These are phyloP conservation scores for Pichia nakasei DNA, from an alignment of 805 yeast species.

Conservation along the genomic window DNA sequence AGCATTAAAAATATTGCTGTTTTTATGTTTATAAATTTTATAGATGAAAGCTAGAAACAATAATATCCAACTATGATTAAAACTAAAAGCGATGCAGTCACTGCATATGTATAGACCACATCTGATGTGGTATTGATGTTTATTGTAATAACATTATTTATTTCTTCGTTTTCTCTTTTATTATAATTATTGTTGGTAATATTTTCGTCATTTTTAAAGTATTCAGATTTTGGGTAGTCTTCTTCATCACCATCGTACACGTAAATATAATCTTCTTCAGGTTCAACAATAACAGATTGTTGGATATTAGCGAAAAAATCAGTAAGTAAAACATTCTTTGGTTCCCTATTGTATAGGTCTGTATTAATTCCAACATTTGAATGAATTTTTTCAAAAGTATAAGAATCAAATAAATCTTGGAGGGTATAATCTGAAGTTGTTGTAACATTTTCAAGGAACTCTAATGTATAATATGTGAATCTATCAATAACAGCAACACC, in stretches of 20 bases:
- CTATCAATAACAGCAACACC: conserved; percentile 98
- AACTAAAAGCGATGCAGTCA: too few species aligned
- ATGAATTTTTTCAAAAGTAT: conserved; percentile 77
- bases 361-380: conserved; percentile 90
- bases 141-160: too few species aligned
- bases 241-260: conserved; percentile 32
- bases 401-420: conserved; percentile 76
- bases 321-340: conserved; percentile 65
- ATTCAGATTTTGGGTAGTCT: conserved; percentile 27
- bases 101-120: too few species aligned
- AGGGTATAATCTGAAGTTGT: conserved; percentile 67
- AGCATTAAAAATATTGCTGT: too few species aligned
- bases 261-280: conserved; percentile 5
- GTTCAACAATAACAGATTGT: conserved; percentile 45
- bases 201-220: not conserved
- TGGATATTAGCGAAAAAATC: conserved; percentile 95
- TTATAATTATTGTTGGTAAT: too few species aligned
- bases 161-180: too few species aligned
- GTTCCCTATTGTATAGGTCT: conserved; percentile 62
- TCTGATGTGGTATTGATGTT: too few species aligned
- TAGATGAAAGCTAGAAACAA: too few species aligned
- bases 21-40: too few species aligned
- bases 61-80: too few species aligned
- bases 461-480: conserved; percentile 86
- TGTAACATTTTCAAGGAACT: conserved; percentile 72